These are phyloP conservation scores for Balamuthia mandrillaris DNA, from an alignment of 208 protist species.

Conservation along the genomic window DNA sequence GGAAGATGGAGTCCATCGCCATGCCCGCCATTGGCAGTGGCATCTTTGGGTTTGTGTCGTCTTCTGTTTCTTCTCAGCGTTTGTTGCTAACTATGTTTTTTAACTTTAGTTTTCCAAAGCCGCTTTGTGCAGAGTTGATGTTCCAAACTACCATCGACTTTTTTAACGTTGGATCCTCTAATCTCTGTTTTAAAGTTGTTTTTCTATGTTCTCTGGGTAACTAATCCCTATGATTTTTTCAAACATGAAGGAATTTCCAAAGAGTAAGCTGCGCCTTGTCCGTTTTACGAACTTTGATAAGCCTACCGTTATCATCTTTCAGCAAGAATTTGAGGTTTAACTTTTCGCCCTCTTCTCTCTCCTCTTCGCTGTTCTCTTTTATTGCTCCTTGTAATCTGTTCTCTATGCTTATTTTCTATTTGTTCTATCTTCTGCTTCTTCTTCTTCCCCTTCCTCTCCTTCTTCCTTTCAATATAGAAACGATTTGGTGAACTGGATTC, in stretches of 20 bases:
- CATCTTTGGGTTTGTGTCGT: not conserved
- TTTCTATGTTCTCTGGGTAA: not conserved
- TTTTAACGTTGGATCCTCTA: not conserved
- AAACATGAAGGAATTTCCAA: not conserved
- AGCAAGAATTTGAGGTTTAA: slow-evolving; percentile 4
- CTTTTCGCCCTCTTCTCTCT: no score
- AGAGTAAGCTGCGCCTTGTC: not conserved
- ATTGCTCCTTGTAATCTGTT: not conserved
- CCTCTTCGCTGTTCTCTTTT: no score
- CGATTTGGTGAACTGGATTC: not conserved
- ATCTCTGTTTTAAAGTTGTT: not conserved
- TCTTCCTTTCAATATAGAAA: not conserved
- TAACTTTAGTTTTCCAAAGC: not conserved
- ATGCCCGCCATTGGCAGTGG: not conserved
- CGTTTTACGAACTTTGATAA: slow-evolving; percentile 31
- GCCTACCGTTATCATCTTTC: slow-evolving; percentile 17
- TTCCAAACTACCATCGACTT: slow-evolving; percentile 19
- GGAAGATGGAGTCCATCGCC: not conserved
- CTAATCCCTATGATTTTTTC: not conserved
- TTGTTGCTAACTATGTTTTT: no score
- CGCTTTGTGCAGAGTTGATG: slow-evolving; percentile 12
- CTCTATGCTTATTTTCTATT: not conserved
- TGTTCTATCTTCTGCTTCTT: no score
- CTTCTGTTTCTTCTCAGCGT: not conserved
- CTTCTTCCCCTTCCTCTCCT: no score